Evolutionary conservation across 2,329 filamentous ascomycete genomes (phyloP).

Genomic region (Annulohypoxylon truncatum): DNA sequence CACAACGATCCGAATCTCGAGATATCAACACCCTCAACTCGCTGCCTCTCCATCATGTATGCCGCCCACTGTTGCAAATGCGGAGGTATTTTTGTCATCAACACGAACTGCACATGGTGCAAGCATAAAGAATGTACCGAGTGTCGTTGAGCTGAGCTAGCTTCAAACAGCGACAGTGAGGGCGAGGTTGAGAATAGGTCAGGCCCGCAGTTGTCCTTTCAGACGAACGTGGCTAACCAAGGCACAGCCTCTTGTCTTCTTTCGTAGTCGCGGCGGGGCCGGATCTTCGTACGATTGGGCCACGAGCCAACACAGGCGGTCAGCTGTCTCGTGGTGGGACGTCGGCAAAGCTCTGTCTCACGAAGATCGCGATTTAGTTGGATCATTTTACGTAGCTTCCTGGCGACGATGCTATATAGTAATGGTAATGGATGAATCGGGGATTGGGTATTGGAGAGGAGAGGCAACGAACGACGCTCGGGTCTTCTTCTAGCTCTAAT

Average conservation of each 20-base stretch:
- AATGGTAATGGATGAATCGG: slow-evolving; percentile 8
- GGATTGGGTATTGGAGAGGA: background rate
- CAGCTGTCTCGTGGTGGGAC: slow-evolving; percentile 10
- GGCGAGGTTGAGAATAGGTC: background rate
- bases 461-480: slow-evolving; percentile 24
- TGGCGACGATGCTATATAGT: slow-evolving; percentile 3
- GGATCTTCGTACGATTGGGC: slow-evolving; percentile 12
- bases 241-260: slow-evolving; percentile 11
- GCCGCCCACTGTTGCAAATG: slow-evolving; percentile 49
- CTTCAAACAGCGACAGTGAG: background rate
- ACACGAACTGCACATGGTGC: slow-evolving; percentile 48
- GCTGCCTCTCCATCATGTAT: slow-evolving; percentile 41
- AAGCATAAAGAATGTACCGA: slow-evolving; percentile 48
- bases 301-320: slow-evolving; percentile 9
- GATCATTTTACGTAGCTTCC: slow-evolving; percentile 21
- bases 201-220: background rate
- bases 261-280: slow-evolving; percentile 1
- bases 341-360: slow-evolving; percentile 3
- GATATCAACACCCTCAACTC: slow-evolving; percentile 1
- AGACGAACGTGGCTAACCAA: slow-evolving; percentile 10
- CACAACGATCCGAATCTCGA: background rate
- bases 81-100: slow-evolving; percentile 49
- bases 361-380: slow-evolving; percentile 17
- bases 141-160: slow-evolving; percentile 40
- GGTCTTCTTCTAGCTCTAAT: slow-evolving; percentile 13